These are phyloP conservation scores for Babesia divergens DNA, from an alignment of 169 alveolate species.

Conservation along the genomic window DNA sequence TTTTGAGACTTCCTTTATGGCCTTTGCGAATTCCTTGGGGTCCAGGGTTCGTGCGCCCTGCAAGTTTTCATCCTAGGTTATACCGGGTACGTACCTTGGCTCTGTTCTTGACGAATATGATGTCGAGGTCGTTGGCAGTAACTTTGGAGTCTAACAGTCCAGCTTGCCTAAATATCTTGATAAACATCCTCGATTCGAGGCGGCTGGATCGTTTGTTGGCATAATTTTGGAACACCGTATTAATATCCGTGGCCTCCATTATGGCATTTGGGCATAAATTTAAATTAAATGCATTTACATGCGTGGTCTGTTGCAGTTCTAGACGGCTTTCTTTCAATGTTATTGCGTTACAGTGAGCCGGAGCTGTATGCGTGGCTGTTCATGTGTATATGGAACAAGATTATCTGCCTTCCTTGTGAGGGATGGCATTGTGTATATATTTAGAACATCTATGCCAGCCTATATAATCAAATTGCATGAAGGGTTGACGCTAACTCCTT, in stretches of 20 bases:
- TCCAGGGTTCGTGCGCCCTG: constrained; percentile 28
- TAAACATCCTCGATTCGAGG: constrained; percentile 55
- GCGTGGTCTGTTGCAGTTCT: background rate
- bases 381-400: background rate
- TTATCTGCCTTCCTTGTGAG: no score
- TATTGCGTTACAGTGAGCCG: constrained; percentile 17
- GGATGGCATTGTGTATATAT: no score
- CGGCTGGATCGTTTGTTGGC: constrained; percentile 22
- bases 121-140: constrained; percentile 27
- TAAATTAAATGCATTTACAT: background rate
- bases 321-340: background rate
- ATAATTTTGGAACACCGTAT: constrained; percentile 23
- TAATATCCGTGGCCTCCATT: constrained; percentile 3
- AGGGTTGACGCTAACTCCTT: no score
- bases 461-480: no score
- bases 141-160: constrained; percentile 1
- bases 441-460: no score
- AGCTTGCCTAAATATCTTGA: constrained; percentile 55
- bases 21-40: constrained; percentile 16
- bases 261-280: background rate
- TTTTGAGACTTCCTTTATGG: constrained; percentile 30
- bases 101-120: constrained; percentile 33
- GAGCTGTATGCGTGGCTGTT: background rate
- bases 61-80: background rate
- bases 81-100: constrained; percentile 13